phyloP scores from a whole-genome alignment of 106 monocot species.

The Triglochin maritima region DNA sequence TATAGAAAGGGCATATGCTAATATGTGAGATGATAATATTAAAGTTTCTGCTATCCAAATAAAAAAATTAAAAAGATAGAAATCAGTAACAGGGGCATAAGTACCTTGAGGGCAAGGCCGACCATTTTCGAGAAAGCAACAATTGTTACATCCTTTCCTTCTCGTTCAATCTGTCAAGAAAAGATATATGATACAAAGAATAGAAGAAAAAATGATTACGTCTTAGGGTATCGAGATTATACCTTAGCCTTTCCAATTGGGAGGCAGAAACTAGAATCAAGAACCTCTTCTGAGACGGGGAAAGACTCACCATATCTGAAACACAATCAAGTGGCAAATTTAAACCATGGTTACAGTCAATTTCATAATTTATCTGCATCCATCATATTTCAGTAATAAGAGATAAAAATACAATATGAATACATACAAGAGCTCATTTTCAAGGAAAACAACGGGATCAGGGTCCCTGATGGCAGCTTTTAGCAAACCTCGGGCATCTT shows the following conservation, averaged over 20 bases:
- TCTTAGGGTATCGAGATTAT: neutral
- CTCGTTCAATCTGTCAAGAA: conserved; percentile 61
- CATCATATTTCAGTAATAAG: neutral
- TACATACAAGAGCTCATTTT: conserved; percentile 86
- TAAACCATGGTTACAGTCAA: neutral
- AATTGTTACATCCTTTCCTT: conserved; percentile 87
- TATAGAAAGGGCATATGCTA: too few relatives aligned
- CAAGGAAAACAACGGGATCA: conserved; percentile 95
- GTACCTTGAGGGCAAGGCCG: conserved; percentile 86
- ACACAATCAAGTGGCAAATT: neutral
- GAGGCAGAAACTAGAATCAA: conserved; percentile 93
- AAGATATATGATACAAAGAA: neutral
- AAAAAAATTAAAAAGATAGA: too few relatives aligned
- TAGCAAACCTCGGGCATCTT: conserved; percentile 91
- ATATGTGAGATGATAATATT: too few relatives aligned
- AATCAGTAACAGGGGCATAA: too few relatives aligned
- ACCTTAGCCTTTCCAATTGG: conserved; percentile 99
- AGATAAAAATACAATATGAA: neutral
- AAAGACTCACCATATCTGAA: conserved; percentile 93
- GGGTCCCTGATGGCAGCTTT: conserved; percentile 97
- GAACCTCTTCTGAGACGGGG: conserved; percentile 82
- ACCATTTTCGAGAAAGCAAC: conserved; percentile 96
- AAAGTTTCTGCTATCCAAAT: too few relatives aligned
- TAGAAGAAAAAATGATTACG: neutral
- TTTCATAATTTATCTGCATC: neutral